Conservation (phyloP, 495 filamentous ascomycete genomes). For the Talaromyces adpressus region DNA sequence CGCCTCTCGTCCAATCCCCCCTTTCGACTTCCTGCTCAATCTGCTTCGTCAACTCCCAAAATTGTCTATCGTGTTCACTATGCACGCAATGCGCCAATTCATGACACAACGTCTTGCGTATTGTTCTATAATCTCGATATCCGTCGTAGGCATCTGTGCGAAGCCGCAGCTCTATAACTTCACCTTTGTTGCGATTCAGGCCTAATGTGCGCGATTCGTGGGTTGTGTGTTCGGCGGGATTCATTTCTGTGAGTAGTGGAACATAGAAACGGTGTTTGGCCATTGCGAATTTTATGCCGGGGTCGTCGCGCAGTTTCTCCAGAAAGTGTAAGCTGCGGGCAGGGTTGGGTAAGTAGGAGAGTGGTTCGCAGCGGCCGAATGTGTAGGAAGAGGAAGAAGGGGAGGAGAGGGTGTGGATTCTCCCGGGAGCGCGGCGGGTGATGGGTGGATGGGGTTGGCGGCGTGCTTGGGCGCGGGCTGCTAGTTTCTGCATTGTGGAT, state of each 20-base stretch:
- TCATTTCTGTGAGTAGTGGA: constrained; percentile 90
- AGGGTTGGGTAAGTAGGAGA: constrained; percentile 72
- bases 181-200: constrained; percentile 78
- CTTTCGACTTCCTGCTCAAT: constrained; percentile 82
- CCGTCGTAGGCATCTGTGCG: constrained; percentile 93
- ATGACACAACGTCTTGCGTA: constrained; percentile 88
- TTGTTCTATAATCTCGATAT: constrained; percentile 83
- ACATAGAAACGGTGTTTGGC: constrained; percentile 75
- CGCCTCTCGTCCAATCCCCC: constrained; percentile 68
- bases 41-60: constrained; percentile 79
- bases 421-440: constrained; percentile 26
- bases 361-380: constrained; percentile 70
- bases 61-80: constrained; percentile 72
- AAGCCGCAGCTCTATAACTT: constrained; percentile 85
- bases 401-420: constrained; percentile 35
- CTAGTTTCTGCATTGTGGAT: constrained; percentile 30
- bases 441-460: constrained; percentile 22
- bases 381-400: constrained; percentile 57
- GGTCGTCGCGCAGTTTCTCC: constrained; percentile 68
- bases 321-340: constrained; percentile 64
- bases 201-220: constrained; percentile 76
- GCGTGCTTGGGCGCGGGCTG: constrained; percentile 30
- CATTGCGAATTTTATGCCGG: constrained; percentile 82
- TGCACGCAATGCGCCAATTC: constrained; percentile 91
- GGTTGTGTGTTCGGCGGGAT: constrained; percentile 75